Evolutionary conservation across 2,329 filamentous ascomycete species (phyloP), one percentile per base, ranked within the genome.

Genomic region (Geosmithia flava): DNA sequence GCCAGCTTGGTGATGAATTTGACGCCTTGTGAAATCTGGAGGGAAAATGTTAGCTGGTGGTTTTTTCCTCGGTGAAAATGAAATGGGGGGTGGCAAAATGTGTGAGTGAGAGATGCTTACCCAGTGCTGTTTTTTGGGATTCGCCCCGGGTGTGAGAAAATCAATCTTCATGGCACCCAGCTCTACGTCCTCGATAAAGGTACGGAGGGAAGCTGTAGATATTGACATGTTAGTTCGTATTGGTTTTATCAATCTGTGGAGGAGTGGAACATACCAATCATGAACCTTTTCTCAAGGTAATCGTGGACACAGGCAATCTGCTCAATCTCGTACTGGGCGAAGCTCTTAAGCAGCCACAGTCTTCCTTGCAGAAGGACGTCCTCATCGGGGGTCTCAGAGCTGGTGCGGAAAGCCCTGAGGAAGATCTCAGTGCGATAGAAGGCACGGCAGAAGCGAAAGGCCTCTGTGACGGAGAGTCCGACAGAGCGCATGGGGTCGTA

Each of bases 251-350:
- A 27, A 27, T n/a, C n/a, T n/a, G n/a, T n/a, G n/a, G n/a, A n/a
- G n/a, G n/a, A n/a, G n/a, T n/a, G n/a, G 11, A 11, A 37, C 33
- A 37, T 37, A 37, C 33, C 33, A 37, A 37, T 37, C 33, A 37
- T 37, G 19, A 30, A 33, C 10, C 11, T 45, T 23, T 17, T 45
- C 44, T 47, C 46, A 7, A 47, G 37, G 20, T 47, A 47, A 16
- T 42, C 39, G 39, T 47, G 20, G 5, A 27, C 39, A 23, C 46
- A 47, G 46, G 37, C 46, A 42, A 42, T 42, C 39, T 47, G 39
- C 46, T 47, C 46, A 47, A 47, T 47, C 46, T 47, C 37, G 27
- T 42, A 42, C 46, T 41, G 19, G 37, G 37, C 19, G 30, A 47
- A 47, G 46, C 39, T 47, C 20, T 7, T 47, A 7, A 42, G 16